Evolutionary conservation across 73 alveolate species (phyloP), one percentile per base, ranked within the genome.

Genomic region (Paramecium pentaurelia): DNA sequence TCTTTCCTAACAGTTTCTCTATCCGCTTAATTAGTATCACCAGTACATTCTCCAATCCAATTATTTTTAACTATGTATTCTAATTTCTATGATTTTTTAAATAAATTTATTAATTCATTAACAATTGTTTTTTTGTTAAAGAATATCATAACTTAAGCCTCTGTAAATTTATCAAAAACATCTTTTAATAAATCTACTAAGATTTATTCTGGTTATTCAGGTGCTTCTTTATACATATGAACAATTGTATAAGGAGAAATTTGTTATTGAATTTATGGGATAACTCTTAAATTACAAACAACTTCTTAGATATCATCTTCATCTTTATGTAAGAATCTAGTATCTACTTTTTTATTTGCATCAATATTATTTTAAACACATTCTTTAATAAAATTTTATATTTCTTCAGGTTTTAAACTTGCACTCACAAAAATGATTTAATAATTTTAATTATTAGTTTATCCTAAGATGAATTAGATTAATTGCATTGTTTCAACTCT

Each of bases 361-460:
- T 80, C 75, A 7, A 80, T 14, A 45, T 80, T 80, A 5, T 42
- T 0, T 27, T 80, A 22, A 44, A 80, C 91, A 45, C 91, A 80
- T 2, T 80, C 91, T 20, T 25, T 45, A 2, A 80, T 47, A 7
- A 80, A 14, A 2, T 0, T 14, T 80, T 80, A 30, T 25, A 80
- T 80, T 5, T 80, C 91, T 42, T 80, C 58, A 12, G 37, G 64
- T 25, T 80, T 80, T 8, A 80, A 36, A 45, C 77, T 80, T 0
- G 91, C 91, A 80, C 91, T 80, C 25, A 80, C 91, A 47, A 80
- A 80, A 25, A 80, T 47, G 36, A 80, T 80, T 47, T 80, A 45
- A 25, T 45, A 80, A 44, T 18, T 47, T 42, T 42, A 25, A 25
- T 80, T 80, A 32, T 40, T 20, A 2, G 91, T 80, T 49, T 80